Base-by-base conservation (phyloP, 768 basidiomycete genomes). In the Naganishia friedmannii region DNA sequence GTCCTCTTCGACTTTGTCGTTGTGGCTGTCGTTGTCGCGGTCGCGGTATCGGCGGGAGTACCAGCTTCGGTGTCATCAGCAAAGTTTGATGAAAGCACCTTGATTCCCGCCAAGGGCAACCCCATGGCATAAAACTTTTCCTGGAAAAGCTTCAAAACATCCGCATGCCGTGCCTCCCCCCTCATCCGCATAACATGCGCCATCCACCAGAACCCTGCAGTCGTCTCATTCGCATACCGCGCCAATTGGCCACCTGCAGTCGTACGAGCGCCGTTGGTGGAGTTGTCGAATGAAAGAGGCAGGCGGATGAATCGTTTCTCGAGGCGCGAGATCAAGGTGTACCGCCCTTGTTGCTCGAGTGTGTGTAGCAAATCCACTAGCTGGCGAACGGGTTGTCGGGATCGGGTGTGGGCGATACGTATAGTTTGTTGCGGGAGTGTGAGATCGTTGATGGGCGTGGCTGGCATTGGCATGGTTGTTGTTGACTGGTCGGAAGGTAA, bases 161-260 rank as follows among this genome's bases (percentile, higher is more conserved):
- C 68, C 3, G 21, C 68, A 21, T 53, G 45, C n/a, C 57, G 15
- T 1, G 29, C 45, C 34, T 69, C 23, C 7, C 32, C 10, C 28
- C 58, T 21, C 19, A 48, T 29, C 57, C 37, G 37, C 45, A 58
- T 32, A 15, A 69, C 28, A 46, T 63, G 42, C 1, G 57, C 68
- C 57, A 69, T 60, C 56, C 46, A 58, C 68, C 68, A 69, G 32
- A 48, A 58, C 68, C 13, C 32, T 17, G 45, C 39, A 7, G 68
- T 69, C 34, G 68, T 69, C 45, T 32, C 46, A 45, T 46, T 69
- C n/a, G 53, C 51, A n/a, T 23, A 12, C 57, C 56, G 10, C 2
- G 57, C 26, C 23, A 58, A 13, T 7, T 1, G 0, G 15, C 23
- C 26, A 3, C 56, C 23, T 21, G n/a, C 13, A 19, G 23, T 51